Conservation (phyloP, 2,329 filamentous ascomycete species). For the Kalmusia sp. region DNA sequence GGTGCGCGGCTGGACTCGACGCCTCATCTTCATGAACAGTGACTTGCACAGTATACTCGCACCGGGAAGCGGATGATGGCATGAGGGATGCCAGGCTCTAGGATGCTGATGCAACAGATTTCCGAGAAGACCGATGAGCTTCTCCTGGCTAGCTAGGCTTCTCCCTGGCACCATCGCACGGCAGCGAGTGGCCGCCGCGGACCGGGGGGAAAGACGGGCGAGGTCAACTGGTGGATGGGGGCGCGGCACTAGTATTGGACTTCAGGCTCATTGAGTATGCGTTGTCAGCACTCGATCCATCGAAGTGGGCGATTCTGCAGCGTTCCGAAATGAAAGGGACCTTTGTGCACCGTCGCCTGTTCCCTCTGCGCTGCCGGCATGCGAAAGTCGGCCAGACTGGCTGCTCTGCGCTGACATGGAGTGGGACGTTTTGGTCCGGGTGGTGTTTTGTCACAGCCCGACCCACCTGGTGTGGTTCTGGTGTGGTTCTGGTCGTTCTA, state of each 20-base stretch:
- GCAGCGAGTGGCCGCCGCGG: conserved; percentile 30
- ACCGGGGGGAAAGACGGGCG: conserved; percentile 31
- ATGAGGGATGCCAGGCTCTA: conserved; percentile 24
- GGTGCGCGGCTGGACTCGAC: conserved; percentile 20
- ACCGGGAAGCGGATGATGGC: conserved; percentile 26
- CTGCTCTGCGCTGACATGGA: conserved; percentile 22
- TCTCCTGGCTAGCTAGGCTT: conserved; percentile 36
- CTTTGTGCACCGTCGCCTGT: conserved; percentile 38
- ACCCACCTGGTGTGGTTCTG: conserved; percentile 20
- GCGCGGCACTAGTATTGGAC: conserved; percentile 35
- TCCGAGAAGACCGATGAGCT: conserved; percentile 24
- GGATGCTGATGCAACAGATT: conserved; percentile 22
- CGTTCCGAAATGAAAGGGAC: conserved; percentile 49
- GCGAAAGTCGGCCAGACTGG: conserved; percentile 16
- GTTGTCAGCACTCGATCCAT: conserved; percentile 44
- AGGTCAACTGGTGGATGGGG: conserved; percentile 30
- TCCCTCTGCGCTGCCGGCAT: conserved; percentile 17
- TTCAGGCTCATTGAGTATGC: conserved; percentile 47
- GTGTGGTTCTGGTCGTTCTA: conserved; percentile 18
- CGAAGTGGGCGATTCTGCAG: conserved; percentile 46
- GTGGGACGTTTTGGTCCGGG: conserved; percentile 28
- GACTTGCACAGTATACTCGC: conserved; percentile 28
- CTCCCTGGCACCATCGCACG: conserved; percentile 33
- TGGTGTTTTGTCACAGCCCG: conserved; percentile 19
- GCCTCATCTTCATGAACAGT: conserved; percentile 31